Evolutionary conservation across 129 eudicot genomes (phyloP), one percentile per base, ranked within the genome.

Genomic region (Lactuca sativa): DNA sequence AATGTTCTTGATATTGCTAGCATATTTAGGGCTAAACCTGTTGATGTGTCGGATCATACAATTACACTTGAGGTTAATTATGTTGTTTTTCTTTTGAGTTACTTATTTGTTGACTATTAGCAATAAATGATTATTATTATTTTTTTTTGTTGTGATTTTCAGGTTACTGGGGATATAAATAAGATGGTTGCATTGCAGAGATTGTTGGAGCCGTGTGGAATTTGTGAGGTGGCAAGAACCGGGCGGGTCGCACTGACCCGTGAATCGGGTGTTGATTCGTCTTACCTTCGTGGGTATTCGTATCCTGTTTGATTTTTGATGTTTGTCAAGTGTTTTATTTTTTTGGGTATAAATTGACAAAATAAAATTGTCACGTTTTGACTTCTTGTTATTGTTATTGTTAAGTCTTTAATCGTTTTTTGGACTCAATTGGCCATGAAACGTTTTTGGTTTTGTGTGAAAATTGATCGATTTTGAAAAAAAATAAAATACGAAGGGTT

Each of bases 1-100:
- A 87, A 82, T 80, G 96, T 92, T 75, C 96, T 92, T 57, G 97
- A 92, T 77, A 88, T 92, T 75, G 96, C 97, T 36, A 92, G 96
- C 73, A 92, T 92, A 68, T 92, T 92, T 73, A 84, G 96, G 80
- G 97, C 97, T 41, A 92, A 86, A 80, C 89, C 97, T 9, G 96
- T 88, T 71, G 97, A 92, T 74, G 95, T 88, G 62, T 92, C 97
- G 1, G 97, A 92, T 80, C 97, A 92, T 70, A 92, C 97, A 63
- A 88, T 92, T 38, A 92, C 97, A 59, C 90, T 92, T 62, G 96
- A 92, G 96, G 96, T 89, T 86, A 55, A 61, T 25, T 21, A 43
- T 59, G 36, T 37, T 8, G 2, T 59, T 57, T 36, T 16, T 12
- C 32, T 12, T 47, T 9, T n/a, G 57, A 30, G 9, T 21, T 64